A percentile compares a stretch with the other conserved stretches of the same genome.
phyloP scores from a whole-genome alignment of 2,329 filamentous ascomycete genomes.

The Stagonosporopsis rhizophila region DNA sequence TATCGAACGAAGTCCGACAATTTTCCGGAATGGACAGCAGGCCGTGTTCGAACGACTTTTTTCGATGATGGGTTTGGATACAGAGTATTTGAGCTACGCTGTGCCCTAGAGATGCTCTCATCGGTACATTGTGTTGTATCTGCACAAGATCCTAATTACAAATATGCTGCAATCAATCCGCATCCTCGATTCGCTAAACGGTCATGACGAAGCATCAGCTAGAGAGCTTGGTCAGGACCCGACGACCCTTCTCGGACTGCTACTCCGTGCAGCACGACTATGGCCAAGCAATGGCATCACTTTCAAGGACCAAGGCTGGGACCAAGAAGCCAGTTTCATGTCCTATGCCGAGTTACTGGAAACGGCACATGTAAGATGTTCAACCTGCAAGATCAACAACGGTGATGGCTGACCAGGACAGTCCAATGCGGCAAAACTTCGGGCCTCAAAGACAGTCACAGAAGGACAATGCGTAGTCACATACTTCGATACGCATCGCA shows the following conservation, averaged over 20 bases:
- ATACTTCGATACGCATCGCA: constrained; percentile 19
- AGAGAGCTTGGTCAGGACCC: constrained; percentile 1
- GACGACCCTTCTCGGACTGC: constrained; percentile 6
- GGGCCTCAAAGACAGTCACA: background rate
- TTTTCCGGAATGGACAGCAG: background rate
- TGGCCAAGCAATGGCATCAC: constrained; percentile 12
- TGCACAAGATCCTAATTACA: background rate
- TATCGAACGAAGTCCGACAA: background rate
- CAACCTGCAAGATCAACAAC: too few relatives aligned
- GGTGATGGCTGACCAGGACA: background rate
- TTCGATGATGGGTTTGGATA: background rate
- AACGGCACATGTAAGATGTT: constrained; percentile 4
- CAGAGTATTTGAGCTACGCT: background rate
- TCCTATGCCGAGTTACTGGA: constrained; percentile 6
- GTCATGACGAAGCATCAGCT: background rate
- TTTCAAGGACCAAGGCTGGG: constrained; percentile 12
- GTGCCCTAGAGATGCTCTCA: background rate
- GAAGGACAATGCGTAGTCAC: constrained; percentile 3
- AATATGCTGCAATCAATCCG: background rate
- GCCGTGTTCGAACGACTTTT: background rate
- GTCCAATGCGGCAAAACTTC: constrained; percentile 12
- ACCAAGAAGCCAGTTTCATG: constrained; percentile 2
- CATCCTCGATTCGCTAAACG: background rate
- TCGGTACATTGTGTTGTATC: background rate
- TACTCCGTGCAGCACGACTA: constrained; percentile 4